Percentiles rank a stretch among this genome's conserved stretches.
phyloP scores from a whole-genome alignment of 768 basidiomycete genomes.

The Lactarius indigo region DNA sequence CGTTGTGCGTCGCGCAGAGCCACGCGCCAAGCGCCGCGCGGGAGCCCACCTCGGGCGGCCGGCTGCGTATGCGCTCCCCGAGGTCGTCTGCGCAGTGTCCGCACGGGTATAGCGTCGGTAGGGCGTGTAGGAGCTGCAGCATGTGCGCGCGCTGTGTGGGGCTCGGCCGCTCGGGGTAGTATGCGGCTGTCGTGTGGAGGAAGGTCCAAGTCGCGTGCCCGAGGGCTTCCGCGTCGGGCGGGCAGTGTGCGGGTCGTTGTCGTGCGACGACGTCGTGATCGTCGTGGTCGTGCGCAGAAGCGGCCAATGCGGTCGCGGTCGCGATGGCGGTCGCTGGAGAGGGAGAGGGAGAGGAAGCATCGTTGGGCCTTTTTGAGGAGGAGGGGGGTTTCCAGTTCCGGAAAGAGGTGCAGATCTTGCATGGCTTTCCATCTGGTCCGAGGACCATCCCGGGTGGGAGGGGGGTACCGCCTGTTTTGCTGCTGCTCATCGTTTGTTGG shows the following conservation, averaged over 20 bases:
- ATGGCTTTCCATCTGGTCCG: slow-evolving; percentile 92
- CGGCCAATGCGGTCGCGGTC: slow-evolving; percentile 31
- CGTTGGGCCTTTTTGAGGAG: slow-evolving; percentile 29
- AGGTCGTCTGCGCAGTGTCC: slow-evolving; percentile 81
- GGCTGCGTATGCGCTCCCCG: slow-evolving; percentile 56
- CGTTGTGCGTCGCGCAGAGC: slow-evolving; percentile 92
- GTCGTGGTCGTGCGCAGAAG: slow-evolving; percentile 29
- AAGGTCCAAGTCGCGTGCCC: slow-evolving; percentile 97
- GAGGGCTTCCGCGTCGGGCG: slow-evolving; percentile 85
- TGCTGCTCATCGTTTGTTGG: not conserved
- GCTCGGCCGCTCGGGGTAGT: slow-evolving; percentile 84
- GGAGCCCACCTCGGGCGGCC: slow-evolving; percentile 78
- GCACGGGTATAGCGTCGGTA: slow-evolving; percentile 89
- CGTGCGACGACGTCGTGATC: too few relatives aligned
- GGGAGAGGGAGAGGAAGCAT: slow-evolving; percentile 34
- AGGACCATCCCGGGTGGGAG: slow-evolving; percentile 82
- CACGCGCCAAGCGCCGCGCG: slow-evolving; percentile 68
- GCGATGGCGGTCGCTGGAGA: slow-evolving; percentile 36
- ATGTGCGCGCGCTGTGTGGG: slow-evolving; percentile 77
- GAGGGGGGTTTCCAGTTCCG: slow-evolving; percentile 56
- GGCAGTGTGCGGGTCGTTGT: slow-evolving; percentile 57
- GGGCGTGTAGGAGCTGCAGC: slow-evolving; percentile 70
- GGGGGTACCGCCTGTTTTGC: not conserved
- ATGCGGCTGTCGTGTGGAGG: slow-evolving; percentile 91
- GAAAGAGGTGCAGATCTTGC: slow-evolving; percentile 87